These are phyloP conservation scores for Furcasterigmium sp. DNA, from an alignment of 2,329 filamentous ascomycete species.

Conservation along the genomic window DNA sequence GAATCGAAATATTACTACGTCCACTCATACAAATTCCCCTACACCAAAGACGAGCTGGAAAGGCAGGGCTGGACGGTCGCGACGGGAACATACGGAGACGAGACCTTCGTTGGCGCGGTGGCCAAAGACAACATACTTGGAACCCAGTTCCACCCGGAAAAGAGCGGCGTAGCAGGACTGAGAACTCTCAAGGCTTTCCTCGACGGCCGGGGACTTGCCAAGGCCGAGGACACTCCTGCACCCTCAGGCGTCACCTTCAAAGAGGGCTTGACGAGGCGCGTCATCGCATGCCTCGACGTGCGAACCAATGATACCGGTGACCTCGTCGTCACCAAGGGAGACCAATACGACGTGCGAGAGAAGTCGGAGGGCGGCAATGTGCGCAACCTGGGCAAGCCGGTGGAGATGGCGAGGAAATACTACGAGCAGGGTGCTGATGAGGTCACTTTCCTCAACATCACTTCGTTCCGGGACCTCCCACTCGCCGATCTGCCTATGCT, in stretches of 20 bases:
- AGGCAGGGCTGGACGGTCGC: conserved; percentile 86
- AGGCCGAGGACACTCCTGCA: conserved; percentile 15
- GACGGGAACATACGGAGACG: conserved; percentile 77
- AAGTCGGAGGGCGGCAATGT: conserved; percentile 64
- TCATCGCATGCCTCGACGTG: conserved; percentile 96
- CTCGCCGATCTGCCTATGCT: conserved; percentile 93
- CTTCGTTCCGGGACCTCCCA: conserved; percentile 92
- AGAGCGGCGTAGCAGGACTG: conserved; percentile 86
- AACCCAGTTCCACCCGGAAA: conserved; percentile 97
- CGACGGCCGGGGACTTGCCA: conserved; percentile 57
- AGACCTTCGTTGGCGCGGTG: conserved; percentile 88
- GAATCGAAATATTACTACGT: conserved; percentile 98
- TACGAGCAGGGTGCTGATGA: conserved; percentile 97
- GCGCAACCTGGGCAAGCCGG: conserved; percentile 92
- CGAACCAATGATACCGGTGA: conserved; percentile 91
- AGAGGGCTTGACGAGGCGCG: conserved; percentile 80
- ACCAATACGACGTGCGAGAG: conserved; percentile 97
- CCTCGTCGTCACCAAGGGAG: conserved; percentile 94
- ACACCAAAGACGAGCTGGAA: conserved; percentile 69
- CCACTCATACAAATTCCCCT: conserved; percentile 85
- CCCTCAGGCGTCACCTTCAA: conserved; percentile 16
- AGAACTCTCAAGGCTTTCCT: conserved; percentile 82
- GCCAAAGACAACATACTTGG: conserved; percentile 81
- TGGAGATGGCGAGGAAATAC: conserved; percentile 89
- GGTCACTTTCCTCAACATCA: conserved; percentile 97